Percentiles rank a stretch among this genome's conserved stretches.
These are phyloP conservation scores for Solanum virginianum DNA, from an alignment of 257 asterid genomes.

Conservation along the genomic window DNA sequence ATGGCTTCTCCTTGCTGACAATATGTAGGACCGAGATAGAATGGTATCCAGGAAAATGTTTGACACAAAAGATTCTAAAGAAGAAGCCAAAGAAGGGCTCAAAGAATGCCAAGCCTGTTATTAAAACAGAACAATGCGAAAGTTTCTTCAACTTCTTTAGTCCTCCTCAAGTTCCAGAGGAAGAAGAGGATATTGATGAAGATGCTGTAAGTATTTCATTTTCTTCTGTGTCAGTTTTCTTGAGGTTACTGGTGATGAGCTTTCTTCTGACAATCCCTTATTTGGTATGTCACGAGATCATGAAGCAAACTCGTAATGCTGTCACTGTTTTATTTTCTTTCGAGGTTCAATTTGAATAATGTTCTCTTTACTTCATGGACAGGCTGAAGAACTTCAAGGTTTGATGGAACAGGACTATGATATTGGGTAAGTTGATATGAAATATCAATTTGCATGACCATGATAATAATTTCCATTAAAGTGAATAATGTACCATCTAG, in stretches of 20 bases:
- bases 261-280: no score
- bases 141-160: slow-evolving; percentile 19
- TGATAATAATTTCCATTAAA: background rate
- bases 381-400: slow-evolving; percentile 87
- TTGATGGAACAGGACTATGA: slow-evolving; percentile 90
- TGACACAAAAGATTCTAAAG: slow-evolving; percentile 13
- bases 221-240: background rate
- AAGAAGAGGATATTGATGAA: slow-evolving; percentile 59
- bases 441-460: background rate
- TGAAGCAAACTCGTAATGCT: slow-evolving; percentile 1
- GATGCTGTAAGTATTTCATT: slow-evolving; percentile 7
- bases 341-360: background rate
- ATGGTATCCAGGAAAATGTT: slow-evolving; percentile 11
- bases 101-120: slow-evolving; percentile 42
- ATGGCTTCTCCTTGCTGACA: background rate
- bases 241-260: slow-evolving; percentile 20
- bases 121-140: slow-evolving; percentile 10
- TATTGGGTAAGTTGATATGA: slow-evolving; percentile 42
- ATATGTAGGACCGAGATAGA: slow-evolving; percentile 10
- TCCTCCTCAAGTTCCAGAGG: slow-evolving; percentile 13
- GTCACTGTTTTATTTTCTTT: slow-evolving; percentile 13
- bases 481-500: background rate
- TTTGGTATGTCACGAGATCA: no score
- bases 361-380: background rate
- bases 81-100: slow-evolving; percentile 87